Base-by-base conservation (phyloP, 495 filamentous ascomycete genomes). In the Hypoxylon intermedium region DNA sequence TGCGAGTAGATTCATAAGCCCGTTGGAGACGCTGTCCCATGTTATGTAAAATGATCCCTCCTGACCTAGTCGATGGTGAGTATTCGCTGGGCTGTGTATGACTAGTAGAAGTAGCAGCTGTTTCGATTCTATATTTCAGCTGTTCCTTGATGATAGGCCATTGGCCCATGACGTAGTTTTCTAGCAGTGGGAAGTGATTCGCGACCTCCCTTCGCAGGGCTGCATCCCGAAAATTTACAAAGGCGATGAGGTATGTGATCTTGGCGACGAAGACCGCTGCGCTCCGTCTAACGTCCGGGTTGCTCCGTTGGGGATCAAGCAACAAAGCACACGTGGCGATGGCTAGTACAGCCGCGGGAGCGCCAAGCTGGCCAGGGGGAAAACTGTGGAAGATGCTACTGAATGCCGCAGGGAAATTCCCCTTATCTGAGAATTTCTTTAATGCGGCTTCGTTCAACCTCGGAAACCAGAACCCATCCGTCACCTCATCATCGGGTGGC, bases 271-370 rank as follows among this genome's bases (percentile, higher is more conserved):
- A 69, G 1, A 57, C 57, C 9, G 60, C 26, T 18, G 64, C 69
- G 28, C 56, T 52, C 41, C 20, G 46, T 45, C 57, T 51, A 6
- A 58, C 31, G 6, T 21, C 30, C 9, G 37, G 13, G 6, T 53
- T 65, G 24, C 53, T 62, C 43, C 61, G 71, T 48, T 62, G 45
- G 7, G 57, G 52, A 34, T 77, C 71, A 18, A 70, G 68, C 5
- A 82, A 59, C 44, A 82, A 45, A 13, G 57, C 61, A 56, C 75
- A 78, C 0, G 78, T 81, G 15, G 73, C 74, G 43, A 79, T 72
- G 5, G 76, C 77, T 15, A 71, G 30, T 13, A 63, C 37, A 18
- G 68, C 47, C 9, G 47, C 51, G n/a, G 65, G 61, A 7, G 70
- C 67, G 9, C 67, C 60, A 15, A 77, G 50, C 18, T 67, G 48